Conservation (phyloP, 108 stramenopile species). For the Conticribra guillardii region DNA sequence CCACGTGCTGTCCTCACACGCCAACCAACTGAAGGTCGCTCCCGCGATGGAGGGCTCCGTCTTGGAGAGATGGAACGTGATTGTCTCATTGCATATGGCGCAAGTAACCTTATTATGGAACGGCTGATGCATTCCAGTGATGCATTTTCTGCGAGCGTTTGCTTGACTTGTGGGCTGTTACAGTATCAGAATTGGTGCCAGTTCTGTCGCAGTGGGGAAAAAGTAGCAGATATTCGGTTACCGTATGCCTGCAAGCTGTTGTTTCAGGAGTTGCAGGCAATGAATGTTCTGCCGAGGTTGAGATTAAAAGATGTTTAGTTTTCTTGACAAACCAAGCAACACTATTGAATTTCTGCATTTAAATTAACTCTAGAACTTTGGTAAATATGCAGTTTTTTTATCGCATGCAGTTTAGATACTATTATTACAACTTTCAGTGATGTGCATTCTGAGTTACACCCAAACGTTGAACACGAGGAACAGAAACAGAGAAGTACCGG, state of each 20-base stretch:
- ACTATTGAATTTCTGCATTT: no score
- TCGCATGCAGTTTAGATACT: no score
- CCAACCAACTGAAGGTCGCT: slow-evolving; percentile 99
- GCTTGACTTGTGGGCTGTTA: slow-evolving; percentile 92
- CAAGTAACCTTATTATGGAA: slow-evolving; percentile 98
- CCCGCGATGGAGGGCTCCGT: slow-evolving; percentile 98
- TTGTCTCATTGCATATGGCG: slow-evolving; percentile 99
- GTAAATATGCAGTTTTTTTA: no score
- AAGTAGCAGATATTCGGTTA: slow-evolving; percentile 90
- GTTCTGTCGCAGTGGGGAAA: slow-evolving; percentile 92
- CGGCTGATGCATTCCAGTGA: slow-evolving; percentile 99
- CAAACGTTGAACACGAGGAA: no score
- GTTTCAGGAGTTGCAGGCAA: slow-evolving; percentile 98
- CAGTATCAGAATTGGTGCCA: slow-evolving; percentile 98
- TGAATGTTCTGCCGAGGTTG: slow-evolving; percentile 91
- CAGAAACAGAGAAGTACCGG: no score
- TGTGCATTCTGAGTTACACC: no score
- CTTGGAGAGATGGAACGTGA: slow-evolving; percentile 98
- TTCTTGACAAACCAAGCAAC: no score
- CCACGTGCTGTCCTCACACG: slow-evolving; percentile 97
- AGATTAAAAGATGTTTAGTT: slow-evolving; percentile 77
- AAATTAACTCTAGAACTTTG: no score
- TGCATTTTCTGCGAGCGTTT: slow-evolving; percentile 97
- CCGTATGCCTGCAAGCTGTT: slow-evolving; percentile 99
- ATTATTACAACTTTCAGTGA: no score